Evolutionary conservation across 768 basidiomycete species (phyloP).

Genomic region (Cystofilobasidium ferigula): DNA sequence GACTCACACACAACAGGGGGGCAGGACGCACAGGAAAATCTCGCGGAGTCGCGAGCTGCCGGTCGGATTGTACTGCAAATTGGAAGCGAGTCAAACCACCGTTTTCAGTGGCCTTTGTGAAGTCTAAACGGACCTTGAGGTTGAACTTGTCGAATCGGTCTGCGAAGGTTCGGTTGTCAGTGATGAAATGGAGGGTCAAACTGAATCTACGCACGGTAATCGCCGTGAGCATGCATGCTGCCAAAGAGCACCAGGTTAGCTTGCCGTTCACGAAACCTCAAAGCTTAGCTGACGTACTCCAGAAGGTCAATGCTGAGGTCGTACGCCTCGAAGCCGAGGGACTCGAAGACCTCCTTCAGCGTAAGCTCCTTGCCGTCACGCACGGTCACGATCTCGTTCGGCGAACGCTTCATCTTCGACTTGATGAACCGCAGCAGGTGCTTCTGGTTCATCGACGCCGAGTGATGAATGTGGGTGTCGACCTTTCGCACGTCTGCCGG

Average conservation of each 20-base stretch:
- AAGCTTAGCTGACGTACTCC: not conserved
- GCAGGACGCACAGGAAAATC: slow-evolving; percentile 56
- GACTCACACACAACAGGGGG: not conserved
- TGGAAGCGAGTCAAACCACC: not conserved
- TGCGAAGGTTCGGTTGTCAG: no score
- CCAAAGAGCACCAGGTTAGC: no score
- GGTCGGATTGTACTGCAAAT: slow-evolving; percentile 80
- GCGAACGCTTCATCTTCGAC: slow-evolving; percentile 84
- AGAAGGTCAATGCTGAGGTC: slow-evolving; percentile 78
- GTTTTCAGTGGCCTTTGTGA: no score
- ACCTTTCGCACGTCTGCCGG: slow-evolving; percentile 68
- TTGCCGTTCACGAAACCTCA: no score
- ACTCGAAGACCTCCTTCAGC: slow-evolving; percentile 87
- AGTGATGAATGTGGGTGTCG: slow-evolving; percentile 97
- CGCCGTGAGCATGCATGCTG: slow-evolving; percentile 22
- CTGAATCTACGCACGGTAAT: slow-evolving; percentile 11
- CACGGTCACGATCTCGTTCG: slow-evolving; percentile 84
- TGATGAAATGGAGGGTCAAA: not conserved
- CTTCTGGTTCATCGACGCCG: slow-evolving; percentile 99
- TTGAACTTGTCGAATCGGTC: slow-evolving; percentile 72
- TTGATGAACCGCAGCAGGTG: slow-evolving; percentile 97
- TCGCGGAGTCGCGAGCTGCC: slow-evolving; percentile 89
- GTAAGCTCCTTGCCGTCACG: slow-evolving; percentile 84
- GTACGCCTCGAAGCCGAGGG: slow-evolving; percentile 86
- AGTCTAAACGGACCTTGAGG: slow-evolving; percentile 6